Base-by-base conservation (phyloP, 108 stramenopile genomes). In the Fragilariopsis cylindrus region DNA sequence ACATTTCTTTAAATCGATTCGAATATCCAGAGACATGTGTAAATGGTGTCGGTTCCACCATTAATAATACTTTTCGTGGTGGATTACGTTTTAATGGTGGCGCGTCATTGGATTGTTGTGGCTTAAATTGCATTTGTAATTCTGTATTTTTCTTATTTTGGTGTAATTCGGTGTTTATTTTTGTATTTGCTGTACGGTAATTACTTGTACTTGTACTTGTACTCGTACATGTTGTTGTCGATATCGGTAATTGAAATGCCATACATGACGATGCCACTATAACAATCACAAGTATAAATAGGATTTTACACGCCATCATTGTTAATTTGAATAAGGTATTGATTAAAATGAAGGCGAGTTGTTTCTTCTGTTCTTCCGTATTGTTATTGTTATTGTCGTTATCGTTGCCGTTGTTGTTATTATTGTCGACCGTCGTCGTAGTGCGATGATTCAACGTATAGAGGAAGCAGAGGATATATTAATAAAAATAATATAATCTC, bases 1-100 rank as follows among this genome's bases (percentile, higher is more conserved):
- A 84, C 93, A 98, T 94, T 81, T 99, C 98, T 21, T 97, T 92
- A 90, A 98, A 99, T 50, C 98, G 95, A 74, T 99, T 99, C 83
- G 97, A 85, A 74, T 99, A 99, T 16, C 98, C 98, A 60, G 94
- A 96, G 15, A 99, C 91, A 79, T 99, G 96, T 3, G 93, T 97
- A 81, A 99, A 99, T 18, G 97, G 97, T 5, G 93, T 96, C 4
- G 95, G 95, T 71, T 96, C 95, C 57, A 96, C 83, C 76, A 96
- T 87, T 57, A 96, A 84, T 50, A 79, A 82, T 30, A 96, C 71
- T 63, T 81, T 81, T 48, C 87, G 87, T 5, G 95, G 95, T 13
- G 85, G 85, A 60, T 71, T 82, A 16, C 78, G 63, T 52, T 73
- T 65, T 21, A 96, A 83, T 8, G 88, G 83, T 21, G 94, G 94